Base-by-base conservation (phyloP, 73 alveolate species). In the Strombidium stylifer region DNA sequence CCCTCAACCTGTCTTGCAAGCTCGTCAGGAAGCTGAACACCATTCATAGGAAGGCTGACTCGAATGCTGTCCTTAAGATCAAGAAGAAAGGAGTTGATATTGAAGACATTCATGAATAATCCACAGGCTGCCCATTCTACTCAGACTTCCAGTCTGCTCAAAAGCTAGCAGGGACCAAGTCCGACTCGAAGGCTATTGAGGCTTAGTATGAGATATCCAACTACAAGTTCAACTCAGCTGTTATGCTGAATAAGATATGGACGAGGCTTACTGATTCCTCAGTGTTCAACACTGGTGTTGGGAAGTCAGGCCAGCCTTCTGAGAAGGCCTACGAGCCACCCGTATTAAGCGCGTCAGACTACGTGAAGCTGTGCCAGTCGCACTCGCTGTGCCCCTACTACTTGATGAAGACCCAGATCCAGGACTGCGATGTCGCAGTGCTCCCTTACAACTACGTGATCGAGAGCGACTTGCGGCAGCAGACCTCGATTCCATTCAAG, bases 401-500 rank as follows among this genome's bases (percentile, higher is more conserved):
- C 34, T 1, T 62, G 32, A 34, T 68, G 44, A 52, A 65, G 16
- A 14, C 69, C 21, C 14, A 78, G 31, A 34, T 60, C 0, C 24
- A 31, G 31, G 14, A 40, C 20, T 31, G 64, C 3, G 87, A 74
- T 39, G 16, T 74, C 3, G 73, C 69, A 16, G 39, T 74, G 11
- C 61, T 74, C 41, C 87, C 87, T 1, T 74, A 74, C 57, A 48
- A 74, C 41, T 82, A 77, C 71, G 66, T 83, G 46, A 72, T 83
- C 41, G 91, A 59, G 20, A 81, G 75, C 50, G 58, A 84, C 18
- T 50, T 84, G 31, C 67, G 85, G 55, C 52, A 52, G 30, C 56
- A 60, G 54, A 55, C 84, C 19, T 68, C 56, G 55, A 61, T 90
- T 27, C 42, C 34, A 7, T 44, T 77, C 1, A 68, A 82, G 27